phyloP scores from a whole-genome alignment of 768 basidiomycete genomes.

The Glaciozyma antarctica region DNA sequence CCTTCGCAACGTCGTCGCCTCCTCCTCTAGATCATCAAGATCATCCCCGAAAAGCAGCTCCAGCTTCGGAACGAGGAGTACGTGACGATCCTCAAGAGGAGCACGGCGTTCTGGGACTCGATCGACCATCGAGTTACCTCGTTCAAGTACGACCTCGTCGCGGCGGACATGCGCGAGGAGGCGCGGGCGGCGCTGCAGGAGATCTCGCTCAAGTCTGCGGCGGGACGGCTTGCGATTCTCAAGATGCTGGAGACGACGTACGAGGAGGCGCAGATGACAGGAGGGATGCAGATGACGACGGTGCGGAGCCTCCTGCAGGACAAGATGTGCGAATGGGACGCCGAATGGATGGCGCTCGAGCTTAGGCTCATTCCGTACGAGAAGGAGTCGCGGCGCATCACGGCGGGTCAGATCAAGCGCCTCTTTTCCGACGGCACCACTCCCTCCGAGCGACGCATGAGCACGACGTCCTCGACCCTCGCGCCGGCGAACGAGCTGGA shows the following conservation, averaged over 20 bases:
- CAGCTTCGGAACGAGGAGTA: slow-evolving; percentile 89
- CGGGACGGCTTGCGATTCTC: slow-evolving; percentile 56
- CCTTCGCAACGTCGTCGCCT: slow-evolving; percentile 75
- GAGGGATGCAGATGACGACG: slow-evolving; percentile 47
- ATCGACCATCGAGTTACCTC: slow-evolving; percentile 39
- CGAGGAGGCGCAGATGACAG: slow-evolving; percentile 44
- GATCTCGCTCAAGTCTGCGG: slow-evolving; percentile 64
- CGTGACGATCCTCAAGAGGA: slow-evolving; percentile 60
- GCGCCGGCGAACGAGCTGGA: slow-evolving; percentile 26
- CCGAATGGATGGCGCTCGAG: slow-evolving; percentile 71
- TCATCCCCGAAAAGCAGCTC: slow-evolving; percentile 77
- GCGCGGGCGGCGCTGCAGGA: slow-evolving; percentile 54
- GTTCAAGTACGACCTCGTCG: slow-evolving; percentile 31
- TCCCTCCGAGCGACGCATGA: slow-evolving; percentile 5
- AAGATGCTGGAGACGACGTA: slow-evolving; percentile 69
- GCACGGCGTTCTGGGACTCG: slow-evolving; percentile 47
- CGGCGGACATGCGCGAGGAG: slow-evolving; percentile 44
- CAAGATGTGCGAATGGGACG: slow-evolving; percentile 92
- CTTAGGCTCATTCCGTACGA: slow-evolving; percentile 46
- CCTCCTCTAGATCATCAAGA: slow-evolving; percentile 77
- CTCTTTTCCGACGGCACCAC: slow-evolving; percentile 36
- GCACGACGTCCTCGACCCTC: slow-evolving; percentile 5
- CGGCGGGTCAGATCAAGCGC: slow-evolving; percentile 40
- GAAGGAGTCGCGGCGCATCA: slow-evolving; percentile 45
- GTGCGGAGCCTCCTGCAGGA: slow-evolving; percentile 82